A percentile compares a stretch with the other conserved stretches of the same genome.
phyloP scores from a whole-genome alignment of 805 yeast genomes.

The Nakazawaea molendinolei region DNA sequence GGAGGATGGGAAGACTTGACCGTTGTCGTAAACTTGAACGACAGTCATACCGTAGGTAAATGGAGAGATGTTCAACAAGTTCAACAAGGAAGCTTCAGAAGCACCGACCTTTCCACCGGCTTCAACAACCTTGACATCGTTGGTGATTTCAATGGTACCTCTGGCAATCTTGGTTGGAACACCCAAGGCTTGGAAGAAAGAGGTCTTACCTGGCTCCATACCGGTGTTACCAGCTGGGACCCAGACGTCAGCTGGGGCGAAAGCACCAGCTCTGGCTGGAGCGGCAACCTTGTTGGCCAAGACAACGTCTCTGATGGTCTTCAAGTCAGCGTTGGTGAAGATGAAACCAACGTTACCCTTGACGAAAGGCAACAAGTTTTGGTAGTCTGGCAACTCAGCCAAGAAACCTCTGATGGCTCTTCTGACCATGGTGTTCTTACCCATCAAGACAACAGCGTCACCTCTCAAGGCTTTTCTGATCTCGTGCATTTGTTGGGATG shows the following conservation, averaged over 20 bases:
- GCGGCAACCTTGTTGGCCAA: conserved; percentile 96
- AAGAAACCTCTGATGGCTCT: conserved; percentile 98
- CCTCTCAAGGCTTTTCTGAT: conserved; percentile 96
- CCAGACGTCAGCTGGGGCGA: conserved; percentile 97
- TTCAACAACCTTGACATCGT: conserved; percentile 92
- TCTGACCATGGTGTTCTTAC: conserved; percentile 99
- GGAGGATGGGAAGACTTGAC: conserved; percentile 95
- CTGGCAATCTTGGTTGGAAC: conserved; percentile 99
- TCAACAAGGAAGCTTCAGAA: conserved; percentile 96
- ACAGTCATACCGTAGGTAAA: conserved; percentile 98
- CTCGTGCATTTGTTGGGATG: conserved; percentile 99
- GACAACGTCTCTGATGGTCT: conserved; percentile 83
- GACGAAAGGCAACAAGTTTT: conserved; percentile 89
- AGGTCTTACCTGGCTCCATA: conserved; percentile 99
- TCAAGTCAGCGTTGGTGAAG: conserved; percentile 95
- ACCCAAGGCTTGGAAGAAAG: conserved; percentile 99
- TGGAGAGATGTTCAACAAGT: conserved; percentile 99
- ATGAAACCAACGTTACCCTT: conserved; percentile 99
- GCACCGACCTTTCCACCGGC: conserved; percentile 91
- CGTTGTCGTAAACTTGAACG: conserved; percentile 96
- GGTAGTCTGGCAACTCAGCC: conserved; percentile 90
- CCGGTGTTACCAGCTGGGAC: conserved; percentile 99
- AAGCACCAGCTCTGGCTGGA: conserved; percentile 99
- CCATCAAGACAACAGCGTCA: conserved; percentile 94
- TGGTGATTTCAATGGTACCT: conserved; percentile 99